Evolutionary conservation across 2,329 filamentous ascomycete species (phyloP).

Genomic region (Magnaporthiopsis rhizophila): DNA sequence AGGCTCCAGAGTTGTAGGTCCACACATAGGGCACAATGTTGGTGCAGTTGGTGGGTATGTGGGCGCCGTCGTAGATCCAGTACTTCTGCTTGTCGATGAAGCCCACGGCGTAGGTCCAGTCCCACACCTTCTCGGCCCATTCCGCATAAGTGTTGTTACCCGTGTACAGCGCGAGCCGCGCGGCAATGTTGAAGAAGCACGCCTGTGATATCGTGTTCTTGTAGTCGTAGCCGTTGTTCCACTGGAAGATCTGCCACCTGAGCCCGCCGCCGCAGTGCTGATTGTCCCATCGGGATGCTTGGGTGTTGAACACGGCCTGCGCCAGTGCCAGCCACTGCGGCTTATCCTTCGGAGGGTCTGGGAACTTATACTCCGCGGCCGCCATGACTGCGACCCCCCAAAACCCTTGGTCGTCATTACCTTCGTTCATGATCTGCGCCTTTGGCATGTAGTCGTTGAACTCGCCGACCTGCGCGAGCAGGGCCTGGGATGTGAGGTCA

Average conservation of each 20-base stretch:
- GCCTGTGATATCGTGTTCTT: conserved; percentile 48
- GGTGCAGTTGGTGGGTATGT: conserved; percentile 49
- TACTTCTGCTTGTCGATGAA: conserved; percentile 50
- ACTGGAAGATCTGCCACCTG: conserved; percentile 77
- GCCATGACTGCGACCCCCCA: conserved; percentile 65
- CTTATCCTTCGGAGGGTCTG: conserved; percentile 44
- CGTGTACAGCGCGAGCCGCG: conserved; percentile 62
- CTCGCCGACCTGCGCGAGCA: conserved; percentile 67
- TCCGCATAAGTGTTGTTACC: conserved; percentile 68
- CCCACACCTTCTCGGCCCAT: conserved; percentile 68
- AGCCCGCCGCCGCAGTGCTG: conserved; percentile 65
- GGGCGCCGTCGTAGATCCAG: conserved; percentile 55
- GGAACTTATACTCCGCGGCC: conserved; percentile 62
- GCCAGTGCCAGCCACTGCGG: conserved; percentile 66
- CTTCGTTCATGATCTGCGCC: conserved; percentile 30
- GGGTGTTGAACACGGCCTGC: conserved; percentile 74
- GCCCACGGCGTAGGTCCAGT: conserved; percentile 53
- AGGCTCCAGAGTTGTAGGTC: conserved; percentile 60
- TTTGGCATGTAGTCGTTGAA: conserved; percentile 72
- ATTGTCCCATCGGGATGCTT: conserved; percentile 65
- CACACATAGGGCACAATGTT: conserved; percentile 55
- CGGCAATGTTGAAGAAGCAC: conserved; percentile 43
- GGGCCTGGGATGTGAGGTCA: conserved; percentile 54
- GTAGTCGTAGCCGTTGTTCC: conserved; percentile 72
- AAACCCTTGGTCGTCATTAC: conserved; percentile 70